Evolutionary conservation across 208 protist genomes (phyloP).

Genomic region (Leishmania tarentolae): DNA sequence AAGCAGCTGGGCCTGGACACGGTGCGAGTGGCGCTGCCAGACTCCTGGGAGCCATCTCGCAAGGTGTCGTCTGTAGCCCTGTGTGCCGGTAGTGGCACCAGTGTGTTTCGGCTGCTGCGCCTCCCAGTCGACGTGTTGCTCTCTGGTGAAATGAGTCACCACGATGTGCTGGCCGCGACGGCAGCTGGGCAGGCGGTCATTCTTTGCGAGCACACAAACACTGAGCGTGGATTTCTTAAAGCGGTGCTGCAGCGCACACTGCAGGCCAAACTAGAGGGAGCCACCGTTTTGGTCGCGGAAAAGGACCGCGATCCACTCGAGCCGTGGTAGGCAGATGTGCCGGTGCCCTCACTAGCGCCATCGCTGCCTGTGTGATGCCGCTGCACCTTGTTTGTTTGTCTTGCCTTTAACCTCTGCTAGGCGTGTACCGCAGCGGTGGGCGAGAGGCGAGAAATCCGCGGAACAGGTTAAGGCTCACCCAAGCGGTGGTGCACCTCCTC

Average conservation of each 20-base stretch:
- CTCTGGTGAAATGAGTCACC: slow-evolving; percentile 93
- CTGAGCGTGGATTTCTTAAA: slow-evolving; percentile 87
- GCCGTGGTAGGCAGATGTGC: slow-evolving; percentile 45
- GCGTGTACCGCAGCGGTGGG: slow-evolving; percentile 2
- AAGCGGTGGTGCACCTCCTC: neutral
- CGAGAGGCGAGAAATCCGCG: neutral
- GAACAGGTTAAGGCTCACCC: neutral
- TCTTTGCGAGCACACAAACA: slow-evolving; percentile 93
- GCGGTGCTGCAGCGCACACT: slow-evolving; percentile 51
- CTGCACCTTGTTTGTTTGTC: neutral
- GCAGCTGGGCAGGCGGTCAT: slow-evolving; percentile 82
- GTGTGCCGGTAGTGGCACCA: slow-evolving; percentile 87
- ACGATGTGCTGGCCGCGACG: slow-evolving; percentile 90
- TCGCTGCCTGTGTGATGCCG: neutral
- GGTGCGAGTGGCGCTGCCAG: slow-evolving; percentile 76
- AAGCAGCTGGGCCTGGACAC: slow-evolving; percentile 50
- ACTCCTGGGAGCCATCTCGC: slow-evolving; percentile 36
- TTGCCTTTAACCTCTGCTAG: neutral
- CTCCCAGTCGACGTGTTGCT: slow-evolving; percentile 72
- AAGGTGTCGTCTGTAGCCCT: slow-evolving; percentile 73
- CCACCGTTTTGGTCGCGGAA: slow-evolving; percentile 56
- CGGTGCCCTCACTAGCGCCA: neutral
- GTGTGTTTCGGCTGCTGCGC: slow-evolving; percentile 65
- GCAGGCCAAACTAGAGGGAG: slow-evolving; percentile 43
- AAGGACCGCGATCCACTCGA: slow-evolving; percentile 79